Percentiles rank a stretch among this genome's conserved stretches.
Conservation (phyloP, 768 basidiomycete species). For the Cystobasidium tubakii region DNA sequence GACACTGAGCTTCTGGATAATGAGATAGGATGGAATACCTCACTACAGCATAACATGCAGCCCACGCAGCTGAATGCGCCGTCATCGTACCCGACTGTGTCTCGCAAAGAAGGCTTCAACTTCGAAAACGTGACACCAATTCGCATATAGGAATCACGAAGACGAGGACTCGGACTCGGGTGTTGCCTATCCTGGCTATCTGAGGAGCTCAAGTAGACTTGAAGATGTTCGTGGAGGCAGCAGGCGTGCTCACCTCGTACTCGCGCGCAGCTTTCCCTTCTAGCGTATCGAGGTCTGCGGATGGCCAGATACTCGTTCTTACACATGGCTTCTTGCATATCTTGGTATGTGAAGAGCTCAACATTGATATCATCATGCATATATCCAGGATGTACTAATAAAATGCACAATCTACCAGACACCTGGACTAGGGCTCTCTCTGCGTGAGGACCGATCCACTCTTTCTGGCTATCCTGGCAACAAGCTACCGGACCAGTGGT, state of each 20-base stretch:
- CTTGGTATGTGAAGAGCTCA: background rate
- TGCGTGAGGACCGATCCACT: slow-evolving; percentile 9
- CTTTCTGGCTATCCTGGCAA: slow-evolving; percentile 31
- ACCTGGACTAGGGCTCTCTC: slow-evolving; percentile 20
- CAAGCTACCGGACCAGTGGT: slow-evolving; percentile 26
- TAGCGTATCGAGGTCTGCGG: background rate
- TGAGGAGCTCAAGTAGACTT: too few species aligned
- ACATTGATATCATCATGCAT: background rate
- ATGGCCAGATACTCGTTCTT: slow-evolving; percentile 28
- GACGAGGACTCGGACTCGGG: too few species aligned
- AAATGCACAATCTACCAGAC: slow-evolving; percentile 6
- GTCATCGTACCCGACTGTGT: too few species aligned
- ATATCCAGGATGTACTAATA: background rate
- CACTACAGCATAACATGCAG: too few species aligned
- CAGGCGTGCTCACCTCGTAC: slow-evolving; percentile 7
- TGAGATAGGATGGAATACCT: too few species aligned
- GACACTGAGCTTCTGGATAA: too few species aligned
- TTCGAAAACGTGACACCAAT: background rate
- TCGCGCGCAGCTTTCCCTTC: background rate
- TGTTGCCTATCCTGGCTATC: too few species aligned
- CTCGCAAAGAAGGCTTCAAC: too few species aligned
- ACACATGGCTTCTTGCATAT: slow-evolving; percentile 31
- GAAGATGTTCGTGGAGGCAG: slow-evolving; percentile 25
- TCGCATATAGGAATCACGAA: too few species aligned
- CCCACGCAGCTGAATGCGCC: too few species aligned